Percentiles rank a stretch among this genome's conserved stretches.
Evolutionary conservation across 352 stramenopile species (phyloP).

Genomic region (Phytopythium sindhum): DNA sequence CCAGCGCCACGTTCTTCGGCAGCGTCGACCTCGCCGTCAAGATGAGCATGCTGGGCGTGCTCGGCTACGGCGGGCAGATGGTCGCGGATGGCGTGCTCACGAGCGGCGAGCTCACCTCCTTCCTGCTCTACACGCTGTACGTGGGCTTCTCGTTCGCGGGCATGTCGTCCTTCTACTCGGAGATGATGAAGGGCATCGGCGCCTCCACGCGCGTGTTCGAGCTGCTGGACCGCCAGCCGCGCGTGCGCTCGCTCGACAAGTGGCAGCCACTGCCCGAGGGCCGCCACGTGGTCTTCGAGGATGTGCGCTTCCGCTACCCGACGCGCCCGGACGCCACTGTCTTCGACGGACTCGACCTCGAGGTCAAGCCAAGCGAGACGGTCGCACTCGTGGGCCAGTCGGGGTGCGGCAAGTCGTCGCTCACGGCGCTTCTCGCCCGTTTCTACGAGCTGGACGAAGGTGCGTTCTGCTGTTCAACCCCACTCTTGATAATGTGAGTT

Average conservation of each 20-base stretch:
- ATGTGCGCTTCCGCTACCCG: constrained; percentile 79
- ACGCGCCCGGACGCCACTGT: constrained; percentile 52
- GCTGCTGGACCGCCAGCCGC: constrained; percentile 81
- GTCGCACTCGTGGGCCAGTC: constrained; percentile 69
- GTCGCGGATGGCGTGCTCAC: constrained; percentile 84
- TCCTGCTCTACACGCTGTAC: constrained; percentile 93
- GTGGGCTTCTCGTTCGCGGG: constrained; percentile 88
- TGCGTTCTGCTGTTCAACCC: constrained; percentile 13
- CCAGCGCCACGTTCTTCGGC: constrained; percentile 83
- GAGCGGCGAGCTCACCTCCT: constrained; percentile 90
- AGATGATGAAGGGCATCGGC: constrained; percentile 88
- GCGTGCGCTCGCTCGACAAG: constrained; percentile 35
- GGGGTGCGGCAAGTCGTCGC: constrained; percentile 70
- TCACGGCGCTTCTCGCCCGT: constrained; percentile 63
- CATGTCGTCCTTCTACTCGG: constrained; percentile 91
- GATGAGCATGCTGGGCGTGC: constrained; percentile 86
- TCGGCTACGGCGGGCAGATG: constrained; percentile 92
- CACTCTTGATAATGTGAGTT: background rate
- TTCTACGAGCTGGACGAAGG: constrained; percentile 70
- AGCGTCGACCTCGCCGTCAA: constrained; percentile 83
- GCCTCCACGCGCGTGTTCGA: constrained; percentile 89
- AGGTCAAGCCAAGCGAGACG: constrained; percentile 64
- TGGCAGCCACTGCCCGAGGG: constrained; percentile 25
- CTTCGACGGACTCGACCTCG: constrained; percentile 45
- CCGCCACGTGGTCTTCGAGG: constrained; percentile 68